Evolutionary conservation across 768 basidiomycete species (phyloP), one percentile per base, ranked within the genome.

Genomic region (Daedaleopsis nitida): DNA sequence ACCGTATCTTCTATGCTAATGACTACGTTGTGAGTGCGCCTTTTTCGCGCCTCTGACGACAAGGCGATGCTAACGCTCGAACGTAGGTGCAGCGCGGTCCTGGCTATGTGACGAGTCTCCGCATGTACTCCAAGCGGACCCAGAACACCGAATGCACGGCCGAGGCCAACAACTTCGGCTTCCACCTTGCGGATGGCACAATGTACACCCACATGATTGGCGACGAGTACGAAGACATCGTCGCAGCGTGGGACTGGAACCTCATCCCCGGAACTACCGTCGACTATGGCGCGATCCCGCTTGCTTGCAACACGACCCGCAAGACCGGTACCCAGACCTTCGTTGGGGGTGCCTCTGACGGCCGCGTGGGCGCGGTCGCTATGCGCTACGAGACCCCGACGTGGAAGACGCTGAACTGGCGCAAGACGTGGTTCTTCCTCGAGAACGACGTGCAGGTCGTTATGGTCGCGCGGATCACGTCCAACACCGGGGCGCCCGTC

Each of bases 371-470:
- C 5, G 71, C 83, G 10, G 80, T 80, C 1, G 86, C 78, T 10
- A 86, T 87, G 86, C 79, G 82, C 39, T 90, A 83, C 67, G 81
- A 81, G 50, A 88, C 86, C 58, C 87, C 88, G 8, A 64, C 75
- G 48, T 85, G 83, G 8, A 70, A 75, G 37, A 69, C 74, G 17
- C 69, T 89, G n/a, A 71, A 75, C 42, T 89, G 80, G 78, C 84
- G 86, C 63, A 90, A 89, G 73, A 78, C 82, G 0, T 88, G 85
- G 83, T 87, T 89, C 74, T 88, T 87, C 80, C 75, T 88, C 19
- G 77, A 80, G 9, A 73, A 83, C 62, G 85, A 85, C 58, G 73
- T 86, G 19, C 85, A 86, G 59, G 77, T 84, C 62, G 83, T 88
- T 55, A 84, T 84, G 80, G 68, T 88, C 14, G 77, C 83, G 19